Base-by-base conservation (phyloP, 2,329 filamentous ascomycete species). In the Alternaria angustiovoidea region DNA sequence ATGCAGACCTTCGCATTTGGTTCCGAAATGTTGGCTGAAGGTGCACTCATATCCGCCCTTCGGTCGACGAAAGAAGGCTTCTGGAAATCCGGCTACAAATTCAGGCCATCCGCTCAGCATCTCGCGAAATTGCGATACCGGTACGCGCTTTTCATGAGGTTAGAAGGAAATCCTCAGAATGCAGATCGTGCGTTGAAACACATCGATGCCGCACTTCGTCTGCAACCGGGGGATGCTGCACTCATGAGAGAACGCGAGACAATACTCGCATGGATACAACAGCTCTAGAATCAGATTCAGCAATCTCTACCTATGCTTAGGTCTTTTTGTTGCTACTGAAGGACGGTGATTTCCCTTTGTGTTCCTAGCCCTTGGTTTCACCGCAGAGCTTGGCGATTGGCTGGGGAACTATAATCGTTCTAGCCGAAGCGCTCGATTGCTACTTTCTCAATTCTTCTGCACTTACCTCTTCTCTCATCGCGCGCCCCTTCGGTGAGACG, bases 41-140 rank as follows among this genome's bases (percentile, higher is more conserved):
- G 56, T 8, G 30, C 57, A 2, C 26, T 65, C 20, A 47, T 41
- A 1, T 46, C 8, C 16, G 64, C 62, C 4, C 12, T 22, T 11
- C 24, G 11, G 6, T 56, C 62, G 8, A n/a, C 61, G 4, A 54
- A 42, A 24, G 30, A 49, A 20, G 55, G 51, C 11, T 59, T 57
- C 32, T 68, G 64, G 62, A 61, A 56, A 56, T 24, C 16, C 4
- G 66, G 28, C 2, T 64, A 59, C 30, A 61, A 49, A 32, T 55
- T 61, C 26, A 26, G 2, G 3, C 59, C 61, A 28, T 53, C 59
- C 2, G 22, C 6, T n/a, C 26, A 42, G 28, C 61, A 61, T 14
- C 5, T 52, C 26, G 63, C 65, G 14, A 69, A 66, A 34, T 28
- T 66, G 7, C 30, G 20, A 1, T 67, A 55, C 46, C 53, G 64